phyloP scores from a whole-genome alignment of 176 grass and related monocot species.

The Puccinellia tenuiflora region DNA sequence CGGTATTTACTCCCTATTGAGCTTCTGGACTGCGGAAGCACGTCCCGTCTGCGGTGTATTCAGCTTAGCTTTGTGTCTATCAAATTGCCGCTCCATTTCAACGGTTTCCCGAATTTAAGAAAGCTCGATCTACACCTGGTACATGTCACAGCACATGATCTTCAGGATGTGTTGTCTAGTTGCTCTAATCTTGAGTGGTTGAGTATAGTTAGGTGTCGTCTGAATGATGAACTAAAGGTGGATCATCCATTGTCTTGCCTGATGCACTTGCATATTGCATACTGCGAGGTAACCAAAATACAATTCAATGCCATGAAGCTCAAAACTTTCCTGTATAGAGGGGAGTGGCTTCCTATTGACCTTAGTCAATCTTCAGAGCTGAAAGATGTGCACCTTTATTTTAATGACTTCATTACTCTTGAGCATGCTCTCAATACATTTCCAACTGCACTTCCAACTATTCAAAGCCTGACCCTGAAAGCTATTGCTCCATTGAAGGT shows the following conservation, averaged over 20 bases:
- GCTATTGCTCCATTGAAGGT: not conserved
- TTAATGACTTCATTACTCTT: not conserved
- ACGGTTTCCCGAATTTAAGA: not conserved
- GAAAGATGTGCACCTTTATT: not conserved
- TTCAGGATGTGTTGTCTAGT: not conserved
- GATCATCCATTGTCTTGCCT: not conserved
- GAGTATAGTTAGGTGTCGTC: not conserved
- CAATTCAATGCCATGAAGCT: not conserved
- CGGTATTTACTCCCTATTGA: not conserved
- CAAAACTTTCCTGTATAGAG: not conserved
- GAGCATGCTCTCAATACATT: not conserved
- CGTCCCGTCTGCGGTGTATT: not conserved
- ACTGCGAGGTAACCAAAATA: not conserved
- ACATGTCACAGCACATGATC: not conserved
- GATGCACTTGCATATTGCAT: not conserved
- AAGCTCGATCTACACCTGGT: not conserved
- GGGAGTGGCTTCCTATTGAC: not conserved
- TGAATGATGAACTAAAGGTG: not conserved
- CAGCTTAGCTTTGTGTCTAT: not conserved
- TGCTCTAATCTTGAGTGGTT: not conserved
- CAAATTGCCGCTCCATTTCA: not conserved
- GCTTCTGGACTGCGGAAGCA: not conserved
- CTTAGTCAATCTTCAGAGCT: not conserved
- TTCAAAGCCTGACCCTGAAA: not conserved
- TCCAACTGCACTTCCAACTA: not conserved